These are phyloP conservation scores for Entomortierella beljakovae DNA, from an alignment of 192 early-diverging fungal species.

Conservation along the genomic window DNA sequence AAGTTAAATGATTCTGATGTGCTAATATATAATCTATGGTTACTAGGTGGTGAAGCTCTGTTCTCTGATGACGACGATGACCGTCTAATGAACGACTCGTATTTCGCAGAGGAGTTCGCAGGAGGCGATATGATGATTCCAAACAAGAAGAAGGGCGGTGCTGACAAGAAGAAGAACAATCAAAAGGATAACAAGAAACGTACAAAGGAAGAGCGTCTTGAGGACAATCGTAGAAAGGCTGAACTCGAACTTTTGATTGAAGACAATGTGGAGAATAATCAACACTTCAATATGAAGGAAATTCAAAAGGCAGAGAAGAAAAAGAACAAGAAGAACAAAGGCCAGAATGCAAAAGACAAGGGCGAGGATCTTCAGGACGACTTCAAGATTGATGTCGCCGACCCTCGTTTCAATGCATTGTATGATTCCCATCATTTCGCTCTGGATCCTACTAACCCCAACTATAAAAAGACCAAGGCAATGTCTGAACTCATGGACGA, in stretches of 20 bases:
- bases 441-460: conserved; percentile 95
- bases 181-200: conserved; percentile 64
- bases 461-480: conserved; percentile 86
- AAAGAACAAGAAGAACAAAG: conserved; percentile 58
- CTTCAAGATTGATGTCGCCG: conserved; percentile 87
- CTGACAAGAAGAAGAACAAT: conserved; percentile 45
- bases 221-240: conserved; percentile 71
- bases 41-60: conserved; percentile 59
- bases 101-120: conserved; percentile 55
- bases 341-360: conserved; percentile 58
- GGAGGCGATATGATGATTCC: conserved; percentile 43
- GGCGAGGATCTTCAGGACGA: conserved; percentile 74
- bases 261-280: conserved; percentile 66
- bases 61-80: conserved; percentile 70
- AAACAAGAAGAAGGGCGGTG: conserved; percentile 40
- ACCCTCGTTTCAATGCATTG: conserved; percentile 87
- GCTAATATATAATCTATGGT: background rate
- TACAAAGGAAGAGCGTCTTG: conserved; percentile 64
- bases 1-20: background rate
- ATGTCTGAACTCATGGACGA: conserved; percentile 80
- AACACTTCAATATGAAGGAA: conserved; percentile 92
- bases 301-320: conserved; percentile 88
- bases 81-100: conserved; percentile 56
- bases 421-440: conserved; percentile 89
- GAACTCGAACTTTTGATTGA: conserved; percentile 91